Base-by-base conservation (phyloP, 1,284 basidiomycete species). In the Tilletia walkeri region DNA sequence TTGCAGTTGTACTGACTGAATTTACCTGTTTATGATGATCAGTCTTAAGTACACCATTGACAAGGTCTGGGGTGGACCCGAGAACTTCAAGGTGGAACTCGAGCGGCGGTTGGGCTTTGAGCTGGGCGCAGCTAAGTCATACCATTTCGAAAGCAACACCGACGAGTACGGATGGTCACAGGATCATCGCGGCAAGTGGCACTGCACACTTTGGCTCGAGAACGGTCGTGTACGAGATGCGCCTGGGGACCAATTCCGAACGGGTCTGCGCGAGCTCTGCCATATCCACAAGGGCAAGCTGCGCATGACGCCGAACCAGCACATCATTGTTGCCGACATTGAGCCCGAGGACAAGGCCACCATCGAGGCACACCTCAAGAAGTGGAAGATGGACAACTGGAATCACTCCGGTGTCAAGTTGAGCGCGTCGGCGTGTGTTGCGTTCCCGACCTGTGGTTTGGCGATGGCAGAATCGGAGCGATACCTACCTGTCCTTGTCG, bases 151-250 rank as follows among this genome's bases (percentile, higher is more conserved):
- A 78, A 88, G 89, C 76, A 99, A 98, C 86, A 87, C 94, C 76
- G 95, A 99, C 85, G 89, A 93, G 83, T 99, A 90, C 81, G 96
- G 96, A 67, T 99, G 95, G 95, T 86, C 88, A 66, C 90, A 89
- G 48, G 94, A 94, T 72, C 87, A 91, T 82, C 90, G 96, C 80
- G 94, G 94, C 78, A 90, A 88, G 80, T 91, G 94, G 84, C 94
- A 97, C 84, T 95, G 94, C 85, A 95, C 91, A 67, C 87, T 92
- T 84, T 99, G 95, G 86, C 92, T 99, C 84, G 95, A 99, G 86
- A 99, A 99, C 83, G 96, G 96, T 12, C 91, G 95, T 69, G 89
- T 99, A 49, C 91, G 95, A 85, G 94, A 99, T 84, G 93, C 94
- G 84, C 90, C 93, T 4, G 92, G 89, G 61, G 88, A 88, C 69